phyloP scores from a whole-genome alignment of 2,329 filamentous ascomycete species.

The Colletotrichum spinosum region DNA sequence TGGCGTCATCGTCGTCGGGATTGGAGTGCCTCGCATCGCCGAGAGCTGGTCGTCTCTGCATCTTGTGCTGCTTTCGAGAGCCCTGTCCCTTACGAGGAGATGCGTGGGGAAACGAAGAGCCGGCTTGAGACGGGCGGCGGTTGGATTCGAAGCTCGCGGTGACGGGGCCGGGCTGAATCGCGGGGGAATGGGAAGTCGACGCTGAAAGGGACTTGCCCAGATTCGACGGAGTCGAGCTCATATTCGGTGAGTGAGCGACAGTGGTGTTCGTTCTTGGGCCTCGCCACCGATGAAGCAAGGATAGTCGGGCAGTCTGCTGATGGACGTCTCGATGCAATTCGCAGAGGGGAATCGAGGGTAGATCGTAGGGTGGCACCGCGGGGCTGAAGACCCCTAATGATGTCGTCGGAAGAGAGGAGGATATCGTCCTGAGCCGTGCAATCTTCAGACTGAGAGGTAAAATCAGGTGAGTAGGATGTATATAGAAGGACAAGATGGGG shows the following conservation, averaged over 20 bases:
- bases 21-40: constrained; percentile 48
- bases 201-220: constrained; percentile 65
- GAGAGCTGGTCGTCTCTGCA: constrained; percentile 76
- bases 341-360: constrained; percentile 1
- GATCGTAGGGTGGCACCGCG: background rate
- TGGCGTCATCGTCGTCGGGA: constrained; percentile 83
- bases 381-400: background rate
- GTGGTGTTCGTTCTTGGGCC: constrained; percentile 5
- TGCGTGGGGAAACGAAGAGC: constrained; percentile 47
- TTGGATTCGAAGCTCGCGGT: constrained; percentile 62
- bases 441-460: constrained; percentile 1
- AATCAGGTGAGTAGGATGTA: constrained; percentile 18
- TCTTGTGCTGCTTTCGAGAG: constrained; percentile 85
- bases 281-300: constrained; percentile 15
- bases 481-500: constrained; percentile 42
- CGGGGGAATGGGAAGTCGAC: constrained; percentile 54
- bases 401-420: background rate
- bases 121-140: constrained; percentile 58
- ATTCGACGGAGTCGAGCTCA: constrained; percentile 49
- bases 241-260: constrained; percentile 35
- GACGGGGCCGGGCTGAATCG: constrained; percentile 54
- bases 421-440: constrained; percentile 3
- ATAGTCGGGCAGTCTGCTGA: constrained; percentile 2
- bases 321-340: constrained; percentile 29
- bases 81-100: constrained; percentile 81